Evolutionary conservation across 2,329 filamentous ascomycete species (phyloP), one percentile per base, ranked within the genome.

Genomic region (Neonectria magnoliae): DNA sequence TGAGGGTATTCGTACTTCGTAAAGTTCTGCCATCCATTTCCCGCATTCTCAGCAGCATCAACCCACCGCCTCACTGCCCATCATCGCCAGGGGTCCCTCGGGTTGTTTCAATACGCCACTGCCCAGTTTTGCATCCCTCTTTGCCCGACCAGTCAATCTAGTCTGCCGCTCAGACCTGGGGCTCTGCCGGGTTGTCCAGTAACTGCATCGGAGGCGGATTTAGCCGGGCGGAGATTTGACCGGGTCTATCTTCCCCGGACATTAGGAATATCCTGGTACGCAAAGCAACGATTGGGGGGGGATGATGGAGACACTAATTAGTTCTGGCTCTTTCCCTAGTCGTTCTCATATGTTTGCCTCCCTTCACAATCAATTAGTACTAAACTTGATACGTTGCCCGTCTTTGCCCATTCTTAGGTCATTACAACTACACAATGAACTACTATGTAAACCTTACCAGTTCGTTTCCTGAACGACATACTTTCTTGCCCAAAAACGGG

Each of bases 281-380:
- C n/a, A 33, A 54, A 47, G 58, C 53, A 52, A 61, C 41, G 45
- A 25, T 55, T 66, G 48, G 41, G 56, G n/a, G 20, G 44, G 16
- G n/a, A n/a, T 54, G 25, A 25, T 8, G 22, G 31, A 36, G 14
- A 36, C 33, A 14, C 31, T 33, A 33, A 5, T 13, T 33, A 33
- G 2, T 33, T 33, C 31, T 4, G 10, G 31, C 31, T 5, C 13
- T 33, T 33, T 10, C 4, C 8, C 31, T 33, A 13, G 11, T 11
- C 13, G 10, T 13, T 33, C 31, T 33, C 13, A 13, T 36, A 10
- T 5, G 33, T 6, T 16, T 13, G 29, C 13, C 31, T 5, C 31
- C 31, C 31, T 33, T 33, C n/a, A 5, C 33, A 36, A 11, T 36
- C 16, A 5, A 16, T 36, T 16, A 36, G 33, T 36, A 2, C 33